Percentiles rank a stretch among this genome's conserved stretches.
These are phyloP conservation scores for Aspergillus brasiliensis DNA, from an alignment of 2,329 filamentous ascomycete genomes.

Conservation along the genomic window DNA sequence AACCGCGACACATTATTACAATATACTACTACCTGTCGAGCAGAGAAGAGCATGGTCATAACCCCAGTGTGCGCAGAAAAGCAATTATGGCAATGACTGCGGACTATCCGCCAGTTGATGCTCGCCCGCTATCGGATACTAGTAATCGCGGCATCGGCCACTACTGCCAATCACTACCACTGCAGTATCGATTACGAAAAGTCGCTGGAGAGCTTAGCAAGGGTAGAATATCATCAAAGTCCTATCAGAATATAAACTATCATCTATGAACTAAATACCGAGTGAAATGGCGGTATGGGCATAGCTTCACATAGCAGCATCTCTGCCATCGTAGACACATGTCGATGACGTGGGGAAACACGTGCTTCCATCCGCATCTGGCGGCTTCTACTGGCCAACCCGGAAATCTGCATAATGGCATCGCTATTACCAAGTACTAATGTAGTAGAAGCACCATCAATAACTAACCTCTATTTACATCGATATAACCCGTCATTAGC, in stretches of 20 bases:
- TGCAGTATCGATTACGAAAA: background rate
- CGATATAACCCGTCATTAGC: background rate
- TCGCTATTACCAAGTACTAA: background rate
- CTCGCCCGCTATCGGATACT: background rate
- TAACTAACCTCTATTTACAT: constrained; percentile 12
- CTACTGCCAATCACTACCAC: background rate
- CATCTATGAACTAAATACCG: too few species aligned
- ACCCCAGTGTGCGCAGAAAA: background rate
- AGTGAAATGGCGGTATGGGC: background rate
- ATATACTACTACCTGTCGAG: background rate
- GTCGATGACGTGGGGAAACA: constrained; percentile 22
- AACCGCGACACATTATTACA: background rate
- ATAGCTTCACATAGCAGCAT: background rate
- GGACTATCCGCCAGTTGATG: background rate
- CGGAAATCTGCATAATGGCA: background rate
- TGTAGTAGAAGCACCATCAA: background rate
- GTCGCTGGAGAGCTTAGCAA: background rate
- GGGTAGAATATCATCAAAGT: background rate
- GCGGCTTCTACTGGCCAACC: constrained; percentile 11
- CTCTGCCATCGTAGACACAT: background rate
- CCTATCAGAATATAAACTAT: too few species aligned
- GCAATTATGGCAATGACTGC: background rate
- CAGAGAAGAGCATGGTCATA: background rate
- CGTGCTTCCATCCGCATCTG: constrained; percentile 23
- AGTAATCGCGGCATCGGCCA: background rate